Evolutionary conservation across 495 filamentous ascomycete species (phyloP).

Genomic region (Podospora comata): DNA sequence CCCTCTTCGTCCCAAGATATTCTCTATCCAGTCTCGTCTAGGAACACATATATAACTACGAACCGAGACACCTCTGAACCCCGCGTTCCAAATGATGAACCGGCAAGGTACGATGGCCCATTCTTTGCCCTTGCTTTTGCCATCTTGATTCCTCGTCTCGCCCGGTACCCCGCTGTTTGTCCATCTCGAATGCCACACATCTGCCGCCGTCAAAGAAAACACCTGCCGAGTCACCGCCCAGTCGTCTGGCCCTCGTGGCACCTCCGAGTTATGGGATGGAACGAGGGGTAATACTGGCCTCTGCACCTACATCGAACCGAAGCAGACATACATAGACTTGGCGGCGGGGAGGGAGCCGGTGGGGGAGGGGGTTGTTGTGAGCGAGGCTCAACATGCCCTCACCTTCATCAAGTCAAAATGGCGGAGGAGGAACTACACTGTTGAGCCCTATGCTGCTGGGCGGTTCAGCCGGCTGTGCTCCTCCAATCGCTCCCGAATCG

Average conservation of each 20-base stretch:
- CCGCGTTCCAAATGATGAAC: conserved; percentile 46
- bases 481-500: not conserved
- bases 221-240: not conserved
- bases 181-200: conserved; percentile 27
- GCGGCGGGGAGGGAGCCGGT: not conserved
- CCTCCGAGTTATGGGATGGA: not conserved
- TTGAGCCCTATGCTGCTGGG: not conserved
- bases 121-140: conserved; percentile 25
- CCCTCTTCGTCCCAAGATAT: not conserved
- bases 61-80: not conserved
- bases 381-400: not conserved
- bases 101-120: conserved; percentile 50
- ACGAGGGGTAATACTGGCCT: not conserved
- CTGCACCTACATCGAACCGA: not conserved
- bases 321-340: not conserved
- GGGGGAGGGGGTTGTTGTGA: not conserved
- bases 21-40: not conserved
- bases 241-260: not conserved
- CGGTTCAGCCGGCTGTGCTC: not conserved
- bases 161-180: conserved; percentile 32
- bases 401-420: not conserved
- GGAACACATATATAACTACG: not conserved
- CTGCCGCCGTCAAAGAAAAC: conserved; percentile 10
- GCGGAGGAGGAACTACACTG: not conserved
- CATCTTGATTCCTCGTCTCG: conserved; percentile 16